These are phyloP conservation scores for Cenococcum geophilum DNA, from an alignment of 495 filamentous ascomycete species.

Conservation along the genomic window DNA sequence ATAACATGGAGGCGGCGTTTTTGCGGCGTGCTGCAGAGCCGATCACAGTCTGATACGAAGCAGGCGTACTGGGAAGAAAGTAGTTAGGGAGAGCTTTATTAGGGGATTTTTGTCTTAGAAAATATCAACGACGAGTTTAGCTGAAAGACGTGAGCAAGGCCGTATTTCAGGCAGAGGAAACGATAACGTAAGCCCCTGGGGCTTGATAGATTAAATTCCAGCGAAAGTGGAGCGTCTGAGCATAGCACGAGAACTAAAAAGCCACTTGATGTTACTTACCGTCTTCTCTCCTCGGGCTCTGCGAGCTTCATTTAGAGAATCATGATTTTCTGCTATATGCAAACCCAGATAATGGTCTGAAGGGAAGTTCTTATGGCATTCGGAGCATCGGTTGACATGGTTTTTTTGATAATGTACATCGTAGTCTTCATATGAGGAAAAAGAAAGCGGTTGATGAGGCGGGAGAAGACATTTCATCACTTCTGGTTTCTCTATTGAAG, in stretches of 20 bases:
- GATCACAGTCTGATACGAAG: constrained; percentile 83
- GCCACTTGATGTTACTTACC: constrained; percentile 46
- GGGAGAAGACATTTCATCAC: constrained; percentile 73
- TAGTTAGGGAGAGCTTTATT: not conserved
- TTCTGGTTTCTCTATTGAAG: not conserved
- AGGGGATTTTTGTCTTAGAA: too few species aligned
- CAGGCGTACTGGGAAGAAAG: constrained; percentile 60
- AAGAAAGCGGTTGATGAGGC: constrained; percentile 64
- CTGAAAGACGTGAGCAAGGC: too few species aligned
- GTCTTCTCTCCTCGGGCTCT: constrained; percentile 79
- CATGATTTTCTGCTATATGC: constrained; percentile 91
- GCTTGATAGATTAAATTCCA: too few species aligned
- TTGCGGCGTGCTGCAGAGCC: constrained; percentile 73
- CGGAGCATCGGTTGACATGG: constrained; percentile 78
- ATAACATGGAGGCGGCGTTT: constrained; percentile 83
- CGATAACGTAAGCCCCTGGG: too few species aligned
- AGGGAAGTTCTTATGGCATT: constrained; percentile 61
- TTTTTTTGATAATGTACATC: constrained; percentile 76
- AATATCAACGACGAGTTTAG: too few species aligned
- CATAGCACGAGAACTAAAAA: not conserved
- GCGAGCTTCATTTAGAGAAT: constrained; percentile 64
- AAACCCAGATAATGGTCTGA: constrained; percentile 59
- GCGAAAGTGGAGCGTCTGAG: too few species aligned
- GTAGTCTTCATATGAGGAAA: constrained; percentile 72
- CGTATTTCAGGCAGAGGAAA: too few species aligned